Percentiles rank a stretch among this genome's conserved stretches.
These are phyloP conservation scores for Ophiostoma montium DNA, from an alignment of 2,329 filamentous ascomycete species.

Conservation along the genomic window DNA sequence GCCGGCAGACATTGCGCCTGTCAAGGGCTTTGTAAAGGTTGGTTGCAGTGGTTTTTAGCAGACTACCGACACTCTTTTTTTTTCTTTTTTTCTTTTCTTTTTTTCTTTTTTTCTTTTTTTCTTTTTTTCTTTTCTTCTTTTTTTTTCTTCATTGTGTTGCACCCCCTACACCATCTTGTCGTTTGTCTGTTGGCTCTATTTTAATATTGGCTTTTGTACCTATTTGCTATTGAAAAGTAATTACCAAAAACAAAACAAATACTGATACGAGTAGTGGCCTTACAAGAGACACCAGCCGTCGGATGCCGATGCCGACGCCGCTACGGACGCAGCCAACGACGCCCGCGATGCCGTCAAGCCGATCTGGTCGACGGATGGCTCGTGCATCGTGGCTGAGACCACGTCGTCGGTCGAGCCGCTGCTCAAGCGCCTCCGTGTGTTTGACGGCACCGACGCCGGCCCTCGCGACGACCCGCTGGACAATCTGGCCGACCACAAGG, in stretches of 20 bases:
- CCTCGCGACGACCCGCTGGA: slow-evolving; percentile 9
- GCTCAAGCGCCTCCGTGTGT: slow-evolving; percentile 12
- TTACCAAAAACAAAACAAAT: neutral
- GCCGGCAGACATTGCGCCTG: slow-evolving; percentile 31
- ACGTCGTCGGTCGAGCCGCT: slow-evolving; percentile 10
- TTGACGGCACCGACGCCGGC: neutral
- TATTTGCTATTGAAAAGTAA: slow-evolving; percentile 12
- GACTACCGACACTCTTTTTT: slow-evolving; percentile 21
- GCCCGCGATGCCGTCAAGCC: slow-evolving; percentile 67
- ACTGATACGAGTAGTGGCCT: slow-evolving; percentile 51
- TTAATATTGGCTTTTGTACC: slow-evolving; percentile 6
- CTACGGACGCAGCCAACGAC: slow-evolving; percentile 49
- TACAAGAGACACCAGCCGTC: slow-evolving; percentile 68
- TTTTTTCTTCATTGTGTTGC: no score
- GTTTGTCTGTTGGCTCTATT: neutral
- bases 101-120: neutral
- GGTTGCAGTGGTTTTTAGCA: slow-evolving; percentile 20
- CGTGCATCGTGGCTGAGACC: slow-evolving; percentile 27
- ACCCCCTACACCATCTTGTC: neutral
- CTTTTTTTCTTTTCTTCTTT: neutral
- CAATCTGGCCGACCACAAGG: slow-evolving; percentile 30
- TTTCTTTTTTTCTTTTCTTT: neutral
- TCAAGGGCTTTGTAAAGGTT: slow-evolving; percentile 74
- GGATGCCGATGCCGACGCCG: slow-evolving; percentile 41
- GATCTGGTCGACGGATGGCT: slow-evolving; percentile 63